These are phyloP conservation scores for Monosporascus sp. DNA, from an alignment of 2,329 filamentous ascomycete species.

Conservation along the genomic window DNA sequence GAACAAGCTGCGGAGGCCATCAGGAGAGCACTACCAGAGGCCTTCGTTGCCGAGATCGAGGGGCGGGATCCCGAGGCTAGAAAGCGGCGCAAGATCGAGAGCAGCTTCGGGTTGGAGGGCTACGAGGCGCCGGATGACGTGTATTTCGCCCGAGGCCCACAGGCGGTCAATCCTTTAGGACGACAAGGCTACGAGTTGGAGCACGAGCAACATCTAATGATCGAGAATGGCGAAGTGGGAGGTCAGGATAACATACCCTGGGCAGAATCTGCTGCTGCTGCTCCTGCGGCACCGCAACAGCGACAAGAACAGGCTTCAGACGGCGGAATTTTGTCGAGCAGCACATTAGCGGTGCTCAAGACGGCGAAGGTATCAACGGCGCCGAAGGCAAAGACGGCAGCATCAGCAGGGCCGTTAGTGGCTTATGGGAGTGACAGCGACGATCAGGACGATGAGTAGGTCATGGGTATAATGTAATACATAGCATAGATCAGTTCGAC, in stretches of 20 bases:
- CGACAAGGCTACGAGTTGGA: constrained; percentile 58
- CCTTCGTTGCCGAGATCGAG: constrained; percentile 91
- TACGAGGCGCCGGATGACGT: constrained; percentile 94
- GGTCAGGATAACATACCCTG: constrained; percentile 28
- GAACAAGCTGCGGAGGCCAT: constrained; percentile 97
- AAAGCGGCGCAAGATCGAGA: constrained; percentile 86
- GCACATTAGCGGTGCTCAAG: constrained; percentile 74
- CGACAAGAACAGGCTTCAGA: constrained; percentile 29
- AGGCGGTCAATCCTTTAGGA: constrained; percentile 56
- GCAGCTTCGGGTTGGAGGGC: constrained; percentile 79
- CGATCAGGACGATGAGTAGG: constrained; percentile 35
- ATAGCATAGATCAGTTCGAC: constrained; percentile 1
- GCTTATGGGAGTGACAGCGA: constrained; percentile 90
- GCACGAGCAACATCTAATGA: constrained; percentile 53
- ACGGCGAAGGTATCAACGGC: constrained; percentile 49
- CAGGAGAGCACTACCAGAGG: constrained; percentile 76
- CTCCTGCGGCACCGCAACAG: constrained; percentile 33
- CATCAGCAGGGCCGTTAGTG: constrained; percentile 66
- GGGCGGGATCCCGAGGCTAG: constrained; percentile 80
- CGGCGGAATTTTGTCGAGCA: constrained; percentile 72
- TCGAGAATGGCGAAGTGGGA: constrained; percentile 49
- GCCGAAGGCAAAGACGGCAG: constrained; percentile 47
- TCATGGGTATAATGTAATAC: constrained; percentile 17
- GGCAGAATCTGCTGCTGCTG: constrained; percentile 18
- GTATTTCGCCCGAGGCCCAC: constrained; percentile 78